These are phyloP conservation scores for Colletotrichum limetticola DNA, from an alignment of 2,329 filamentous ascomycete species.

Conservation along the genomic window DNA sequence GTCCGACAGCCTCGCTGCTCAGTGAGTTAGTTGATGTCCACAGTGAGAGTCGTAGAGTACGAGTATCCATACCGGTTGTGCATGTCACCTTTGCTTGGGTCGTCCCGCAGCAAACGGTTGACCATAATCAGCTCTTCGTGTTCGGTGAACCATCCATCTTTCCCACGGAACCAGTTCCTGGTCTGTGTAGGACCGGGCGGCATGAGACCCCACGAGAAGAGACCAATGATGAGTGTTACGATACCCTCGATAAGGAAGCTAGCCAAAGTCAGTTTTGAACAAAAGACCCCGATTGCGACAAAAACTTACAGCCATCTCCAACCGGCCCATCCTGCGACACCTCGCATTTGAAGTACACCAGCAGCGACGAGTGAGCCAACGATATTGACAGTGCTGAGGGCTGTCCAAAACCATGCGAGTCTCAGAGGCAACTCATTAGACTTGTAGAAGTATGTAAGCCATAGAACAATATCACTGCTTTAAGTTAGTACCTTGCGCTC, in stretches of 20 bases:
- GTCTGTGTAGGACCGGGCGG: constrained; percentile 61
- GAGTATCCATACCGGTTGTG: constrained; percentile 58
- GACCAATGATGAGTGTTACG: constrained; percentile 52
- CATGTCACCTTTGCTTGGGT: constrained; percentile 70
- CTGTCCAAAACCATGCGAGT: constrained; percentile 45
- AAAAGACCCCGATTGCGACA: not conserved
- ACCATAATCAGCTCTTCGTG: constrained; percentile 72
- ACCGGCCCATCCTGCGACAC: constrained; percentile 48
- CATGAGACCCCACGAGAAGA: constrained; percentile 57
- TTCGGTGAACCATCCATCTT: constrained; percentile 70
- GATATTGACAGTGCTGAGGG: constrained; percentile 40
- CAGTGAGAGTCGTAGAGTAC: fast-evolving
- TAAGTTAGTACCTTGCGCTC: not conserved
- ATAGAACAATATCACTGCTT: constrained; percentile 42
- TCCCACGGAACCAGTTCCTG: constrained; percentile 65
- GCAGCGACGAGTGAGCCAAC: constrained; percentile 59
- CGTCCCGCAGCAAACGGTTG: constrained; percentile 69
- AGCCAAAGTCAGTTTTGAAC: not conserved
- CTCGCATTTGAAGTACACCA: constrained; percentile 48
- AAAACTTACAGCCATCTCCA: constrained; percentile 54
- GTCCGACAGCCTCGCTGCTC: constrained; percentile 53
- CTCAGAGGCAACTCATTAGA: constrained; percentile 43
- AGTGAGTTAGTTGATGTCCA: not conserved
- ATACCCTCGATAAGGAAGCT: constrained; percentile 64
- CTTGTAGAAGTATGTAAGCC: constrained; percentile 47